A percentile compares a stretch with the other conserved stretches of the same genome.
phyloP scores from a whole-genome alignment of 306 rosid species.

The Albizia julibrissin region DNA sequence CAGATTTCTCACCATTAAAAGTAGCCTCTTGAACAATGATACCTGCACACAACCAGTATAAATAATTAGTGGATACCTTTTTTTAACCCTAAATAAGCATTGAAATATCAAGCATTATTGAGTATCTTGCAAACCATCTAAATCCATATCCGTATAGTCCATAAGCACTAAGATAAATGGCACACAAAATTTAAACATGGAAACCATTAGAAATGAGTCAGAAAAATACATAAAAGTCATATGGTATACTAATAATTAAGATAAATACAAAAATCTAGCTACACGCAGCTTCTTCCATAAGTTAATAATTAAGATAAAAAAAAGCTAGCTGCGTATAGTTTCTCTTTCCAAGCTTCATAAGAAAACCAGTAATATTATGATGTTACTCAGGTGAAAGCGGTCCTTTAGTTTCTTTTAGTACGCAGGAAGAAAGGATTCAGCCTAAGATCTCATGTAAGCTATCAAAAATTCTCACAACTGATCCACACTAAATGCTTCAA shows the following conservation, averaged over 20 bases:
- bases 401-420: not conserved
- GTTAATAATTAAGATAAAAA: conserved; percentile 5
- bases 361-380: not conserved
- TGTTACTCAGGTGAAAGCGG: not conserved
- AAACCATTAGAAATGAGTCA: conserved; percentile 1
- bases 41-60: conserved; percentile 56
- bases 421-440: not conserved
- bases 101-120: not conserved
- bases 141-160: not conserved
- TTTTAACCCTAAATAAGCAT: not conserved
- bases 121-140: conserved; percentile 24
- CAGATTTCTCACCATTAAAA: conserved; percentile 92
- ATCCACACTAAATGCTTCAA: not conserved
- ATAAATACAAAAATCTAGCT: conserved; percentile 8
- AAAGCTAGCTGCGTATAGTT: not conserved
- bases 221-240: not conserved
- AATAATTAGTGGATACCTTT: conserved; percentile 7
- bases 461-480: not conserved
- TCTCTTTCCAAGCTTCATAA: not conserved
- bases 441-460: not conserved
- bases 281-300: not conserved
- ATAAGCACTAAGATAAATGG: conserved; percentile 15
- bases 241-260: not conserved
- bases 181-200: not conserved
- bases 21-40: conserved; percentile 92